These are phyloP conservation scores for Coffea canephora DNA, from an alignment of 257 asterid genomes.

Conservation along the genomic window DNA sequence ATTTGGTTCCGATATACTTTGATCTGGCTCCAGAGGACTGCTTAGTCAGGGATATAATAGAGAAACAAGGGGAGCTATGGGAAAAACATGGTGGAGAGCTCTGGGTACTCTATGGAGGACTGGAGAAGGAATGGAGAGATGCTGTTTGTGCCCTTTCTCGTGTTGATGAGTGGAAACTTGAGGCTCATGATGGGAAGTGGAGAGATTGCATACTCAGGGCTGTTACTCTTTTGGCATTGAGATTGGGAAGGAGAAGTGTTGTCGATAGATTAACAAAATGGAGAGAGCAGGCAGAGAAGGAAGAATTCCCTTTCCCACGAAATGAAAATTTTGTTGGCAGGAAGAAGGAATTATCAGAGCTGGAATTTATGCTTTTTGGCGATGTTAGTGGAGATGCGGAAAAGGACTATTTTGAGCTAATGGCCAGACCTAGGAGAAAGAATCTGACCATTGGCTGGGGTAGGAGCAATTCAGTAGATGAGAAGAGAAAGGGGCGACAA, in stretches of 20 bases:
- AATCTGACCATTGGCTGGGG: constrained; percentile 77
- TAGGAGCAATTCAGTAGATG: constrained; percentile 62
- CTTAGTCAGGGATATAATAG: constrained; percentile 80
- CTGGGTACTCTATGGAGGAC: constrained; percentile 84
- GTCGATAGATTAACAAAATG: constrained; percentile 73
- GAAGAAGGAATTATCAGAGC: constrained; percentile 70
- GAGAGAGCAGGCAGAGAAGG: constrained; percentile 78
- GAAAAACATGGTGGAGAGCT: constrained; percentile 93
- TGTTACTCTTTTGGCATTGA: constrained; percentile 81
- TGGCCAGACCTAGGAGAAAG: constrained; percentile 63
- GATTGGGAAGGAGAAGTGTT: constrained; percentile 88
- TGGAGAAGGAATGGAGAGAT: constrained; percentile 91
- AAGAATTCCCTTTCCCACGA: constrained; percentile 72
- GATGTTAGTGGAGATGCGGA: constrained; percentile 71
- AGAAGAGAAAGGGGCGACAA: constrained; percentile 42
- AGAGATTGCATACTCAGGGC: constrained; percentile 85
- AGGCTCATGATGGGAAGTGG: constrained; percentile 89
- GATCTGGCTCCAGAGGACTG: constrained; percentile 89
- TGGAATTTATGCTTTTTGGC: constrained; percentile 82
- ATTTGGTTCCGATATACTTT: constrained; percentile 83
- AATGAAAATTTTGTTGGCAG: constrained; percentile 84
- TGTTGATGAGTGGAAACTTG: constrained; percentile 92
- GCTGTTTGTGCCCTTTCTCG: constrained; percentile 72
- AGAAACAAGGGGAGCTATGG: constrained; percentile 93
- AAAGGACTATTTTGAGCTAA: constrained; percentile 69